Evolutionary conservation across 139 green algal species (phyloP).

Genomic region (Auxenochlorella pyrenoidosa): DNA sequence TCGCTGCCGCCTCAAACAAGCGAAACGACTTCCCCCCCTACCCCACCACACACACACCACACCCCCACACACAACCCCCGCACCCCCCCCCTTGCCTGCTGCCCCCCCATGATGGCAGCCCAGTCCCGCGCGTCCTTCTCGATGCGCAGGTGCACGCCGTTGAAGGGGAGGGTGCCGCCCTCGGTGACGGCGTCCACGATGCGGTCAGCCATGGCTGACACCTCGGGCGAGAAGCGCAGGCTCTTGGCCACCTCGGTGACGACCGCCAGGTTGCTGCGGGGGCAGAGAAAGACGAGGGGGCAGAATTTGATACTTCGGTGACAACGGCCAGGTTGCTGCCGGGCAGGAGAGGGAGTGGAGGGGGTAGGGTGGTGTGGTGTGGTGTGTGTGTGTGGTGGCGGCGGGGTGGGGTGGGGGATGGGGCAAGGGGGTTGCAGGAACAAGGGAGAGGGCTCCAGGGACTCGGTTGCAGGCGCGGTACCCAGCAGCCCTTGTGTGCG

Average conservation of each 20-base stretch:
- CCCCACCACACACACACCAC: too few relatives aligned
- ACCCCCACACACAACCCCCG: too few relatives aligned
- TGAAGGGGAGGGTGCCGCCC: slow-evolving; percentile 46
- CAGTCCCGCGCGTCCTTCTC: slow-evolving; percentile 80
- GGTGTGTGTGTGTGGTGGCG: too few relatives aligned
- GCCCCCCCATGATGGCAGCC: slow-evolving; percentile 71
- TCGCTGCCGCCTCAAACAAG: too few relatives aligned
- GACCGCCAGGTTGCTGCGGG: slow-evolving; percentile 38
- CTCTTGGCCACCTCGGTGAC: slow-evolving; percentile 68
- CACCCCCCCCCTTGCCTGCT: slow-evolving; percentile 10
- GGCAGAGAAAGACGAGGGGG: neutral
- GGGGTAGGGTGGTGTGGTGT: too few relatives aligned
- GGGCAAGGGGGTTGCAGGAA: too few relatives aligned
- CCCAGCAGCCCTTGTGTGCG: too few relatives aligned
- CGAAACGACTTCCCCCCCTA: too few relatives aligned
- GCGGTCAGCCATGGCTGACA: slow-evolving; percentile 59
- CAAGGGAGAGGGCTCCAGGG: too few relatives aligned
- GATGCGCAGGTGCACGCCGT: slow-evolving; percentile 67
- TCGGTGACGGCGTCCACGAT: slow-evolving; percentile 58
- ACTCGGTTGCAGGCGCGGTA: too few relatives aligned
- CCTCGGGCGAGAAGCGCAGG: slow-evolving; percentile 60
- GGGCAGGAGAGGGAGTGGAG: slow-evolving; percentile 26
- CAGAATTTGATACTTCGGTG: slow-evolving; percentile 54
- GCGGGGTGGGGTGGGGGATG: too few relatives aligned
- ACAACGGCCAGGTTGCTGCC: slow-evolving; percentile 48